phyloP scores from a whole-genome alignment of 1,284 basidiomycete genomes.

The Cryptococcus jaspeensis region DNA sequence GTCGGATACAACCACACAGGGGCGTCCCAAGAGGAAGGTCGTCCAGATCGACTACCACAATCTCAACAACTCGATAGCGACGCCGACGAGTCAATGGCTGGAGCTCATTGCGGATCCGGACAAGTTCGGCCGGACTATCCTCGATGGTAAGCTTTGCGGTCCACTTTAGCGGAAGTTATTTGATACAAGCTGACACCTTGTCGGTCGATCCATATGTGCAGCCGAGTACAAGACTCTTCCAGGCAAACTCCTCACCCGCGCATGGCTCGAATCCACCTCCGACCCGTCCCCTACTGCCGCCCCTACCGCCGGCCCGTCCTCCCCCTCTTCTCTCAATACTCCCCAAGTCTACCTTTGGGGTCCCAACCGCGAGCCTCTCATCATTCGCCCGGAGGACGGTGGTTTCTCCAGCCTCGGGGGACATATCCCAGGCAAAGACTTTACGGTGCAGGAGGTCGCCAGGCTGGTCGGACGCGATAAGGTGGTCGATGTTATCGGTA shows the following conservation, averaged over 20 bases:
- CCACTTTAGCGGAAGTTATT: slow-evolving; percentile 10
- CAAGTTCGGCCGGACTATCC: slow-evolving; percentile 40
- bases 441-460: slow-evolving; percentile 66
- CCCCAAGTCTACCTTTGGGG: slow-evolving; percentile 45
- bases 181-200: slow-evolving; percentile 23
- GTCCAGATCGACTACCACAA: slow-evolving; percentile 42
- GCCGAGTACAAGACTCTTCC: slow-evolving; percentile 12
- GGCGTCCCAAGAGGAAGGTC: slow-evolving; percentile 46
- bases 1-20: background rate
- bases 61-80: slow-evolving; percentile 47
- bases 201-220: slow-evolving; percentile 13
- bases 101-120: slow-evolving; percentile 47
- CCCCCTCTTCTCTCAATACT: background rate
- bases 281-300: background rate
- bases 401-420: slow-evolving; percentile 48
- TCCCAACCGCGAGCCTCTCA: slow-evolving; percentile 39
- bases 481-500: slow-evolving; percentile 86
- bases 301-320: background rate
- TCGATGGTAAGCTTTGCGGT: slow-evolving; percentile 23
- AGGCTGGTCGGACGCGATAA: slow-evolving; percentile 71
- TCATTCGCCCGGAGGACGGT: slow-evolving; percentile 41
- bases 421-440: slow-evolving; percentile 34
- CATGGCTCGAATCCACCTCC: slow-evolving; percentile 17
- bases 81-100: slow-evolving; percentile 48
- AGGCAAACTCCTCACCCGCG: slow-evolving; percentile 12